Base-by-base conservation (phyloP, 2,329 filamentous ascomycete genomes). In the Beauveria caledonica region DNA sequence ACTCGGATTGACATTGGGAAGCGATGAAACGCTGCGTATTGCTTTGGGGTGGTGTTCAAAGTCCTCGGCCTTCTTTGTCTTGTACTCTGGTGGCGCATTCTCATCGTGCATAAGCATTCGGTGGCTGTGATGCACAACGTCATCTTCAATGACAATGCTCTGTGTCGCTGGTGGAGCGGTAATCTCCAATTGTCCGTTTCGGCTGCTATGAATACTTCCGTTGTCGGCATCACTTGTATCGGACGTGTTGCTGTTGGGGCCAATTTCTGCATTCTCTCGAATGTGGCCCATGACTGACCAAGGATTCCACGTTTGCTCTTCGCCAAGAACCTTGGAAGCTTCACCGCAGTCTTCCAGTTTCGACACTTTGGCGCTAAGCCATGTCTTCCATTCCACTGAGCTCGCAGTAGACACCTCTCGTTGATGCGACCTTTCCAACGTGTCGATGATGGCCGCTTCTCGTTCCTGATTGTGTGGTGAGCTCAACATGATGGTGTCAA, bases 311-410 rank as follows among this genome's bases (percentile, higher is more conserved):
- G 25, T 56, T 15, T 59, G 60, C 39, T 44, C 42, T 13, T 57
- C 59, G 17, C 51, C 29, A 23, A 61, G 8, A 52, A 25, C 23
- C 61, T 66, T 19, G 60, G 52, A 46, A 11, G 36, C 19, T 49
- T 48, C 39, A 11, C 46, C 51, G 25, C 36, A 61, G 1, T 60
- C 64, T 50, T 82, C 78, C 2, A 80, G 66, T 60, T 77, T 79
- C 0, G 77, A 77, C 9, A 80, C 75, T 46, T 83, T 78, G 2
- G 78, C 74, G 9, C 80, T 80, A 44, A 84, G 75, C 77, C 77
- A 80, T 0, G 72, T 77, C 68, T 82, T 83, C 81, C 80, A 84
- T 61, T 83, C 81, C 2, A 75, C 69, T 2, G 80, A 83, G 60
- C 79, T 80, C 6, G 72, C 71, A 1, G 73, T 73, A 1, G 77